A percentile compares a stretch with the other conserved stretches of the same genome.
phyloP scores from a whole-genome alignment of 2,329 filamentous ascomycete genomes.

The Hawksworthiomyces lignivorus region DNA sequence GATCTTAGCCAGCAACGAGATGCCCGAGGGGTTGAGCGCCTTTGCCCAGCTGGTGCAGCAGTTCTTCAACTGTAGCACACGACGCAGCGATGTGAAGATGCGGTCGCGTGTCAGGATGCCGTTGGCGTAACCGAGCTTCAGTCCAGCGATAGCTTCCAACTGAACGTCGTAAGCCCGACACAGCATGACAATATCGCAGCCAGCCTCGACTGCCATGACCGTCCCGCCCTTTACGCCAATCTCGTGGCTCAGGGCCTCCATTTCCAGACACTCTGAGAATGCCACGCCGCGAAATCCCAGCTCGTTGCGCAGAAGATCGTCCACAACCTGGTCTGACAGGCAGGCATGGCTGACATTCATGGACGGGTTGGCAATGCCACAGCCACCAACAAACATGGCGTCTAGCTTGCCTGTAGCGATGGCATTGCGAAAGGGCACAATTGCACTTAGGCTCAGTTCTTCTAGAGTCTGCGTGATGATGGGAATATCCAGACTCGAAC shows the following conservation, averaged over 20 bases:
- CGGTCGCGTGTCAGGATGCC: slow-evolving; percentile 76
- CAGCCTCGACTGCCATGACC: slow-evolving; percentile 94
- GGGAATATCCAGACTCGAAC: slow-evolving; percentile 83
- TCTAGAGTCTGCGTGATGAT: slow-evolving; percentile 94
- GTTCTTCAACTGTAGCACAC: slow-evolving; percentile 74
- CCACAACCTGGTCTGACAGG: slow-evolving; percentile 85
- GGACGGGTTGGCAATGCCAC: slow-evolving; percentile 82
- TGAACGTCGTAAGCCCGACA: slow-evolving; percentile 85
- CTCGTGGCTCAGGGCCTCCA: slow-evolving; percentile 92
- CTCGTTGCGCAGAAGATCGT: slow-evolving; percentile 80
- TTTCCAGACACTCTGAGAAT: slow-evolving; percentile 91
- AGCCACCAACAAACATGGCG: slow-evolving; percentile 92
- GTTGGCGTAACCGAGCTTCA: slow-evolving; percentile 85
- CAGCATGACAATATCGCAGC: slow-evolving; percentile 83
- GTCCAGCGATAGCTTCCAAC: slow-evolving; percentile 80
- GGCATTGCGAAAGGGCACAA: slow-evolving; percentile 87
- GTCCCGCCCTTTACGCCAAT: slow-evolving; percentile 96
- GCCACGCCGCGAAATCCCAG: slow-evolving; percentile 86
- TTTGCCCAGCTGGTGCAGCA: slow-evolving; percentile 86
- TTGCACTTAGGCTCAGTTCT: slow-evolving; percentile 81
- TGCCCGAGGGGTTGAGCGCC: slow-evolving; percentile 78
- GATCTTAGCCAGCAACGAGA: slow-evolving; percentile 67
- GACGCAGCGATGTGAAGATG: slow-evolving; percentile 69
- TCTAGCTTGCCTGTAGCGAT: slow-evolving; percentile 75
- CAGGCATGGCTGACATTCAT: slow-evolving; percentile 96